A percentile compares a stretch with the other conserved stretches of the same genome.
These are phyloP conservation scores for Chenopodium berlandieri DNA, from an alignment of 148 eudicot genomes.

Conservation along the genomic window DNA sequence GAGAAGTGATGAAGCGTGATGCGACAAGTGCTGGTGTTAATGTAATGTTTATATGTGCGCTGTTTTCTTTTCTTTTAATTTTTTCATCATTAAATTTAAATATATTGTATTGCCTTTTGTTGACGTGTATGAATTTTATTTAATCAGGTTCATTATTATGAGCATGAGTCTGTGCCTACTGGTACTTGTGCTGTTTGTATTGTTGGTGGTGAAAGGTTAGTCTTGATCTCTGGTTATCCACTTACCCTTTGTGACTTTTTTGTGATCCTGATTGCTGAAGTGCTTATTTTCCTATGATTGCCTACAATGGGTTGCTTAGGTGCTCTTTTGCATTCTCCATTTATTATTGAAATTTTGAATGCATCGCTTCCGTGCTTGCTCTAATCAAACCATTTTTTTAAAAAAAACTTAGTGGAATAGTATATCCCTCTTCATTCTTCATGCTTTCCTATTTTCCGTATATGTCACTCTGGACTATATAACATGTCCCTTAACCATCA, in stretches of 20 bases:
- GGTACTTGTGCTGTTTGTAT: conserved; percentile 98
- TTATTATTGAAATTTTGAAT: neutral
- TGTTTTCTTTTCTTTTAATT: neutral
- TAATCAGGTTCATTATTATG: conserved; percentile 78
- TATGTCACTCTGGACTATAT: no score
- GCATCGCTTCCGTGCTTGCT: neutral
- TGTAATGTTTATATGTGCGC: conserved; percentile 33
- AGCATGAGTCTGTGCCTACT: conserved; percentile 79
- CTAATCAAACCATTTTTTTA: neutral
- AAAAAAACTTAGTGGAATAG: neutral
- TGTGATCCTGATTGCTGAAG: neutral
- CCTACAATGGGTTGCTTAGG: neutral
- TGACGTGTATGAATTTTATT: conserved; percentile 5
- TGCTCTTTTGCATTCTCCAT: neutral
- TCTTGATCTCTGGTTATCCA: neutral
- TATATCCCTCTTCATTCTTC: neutral
- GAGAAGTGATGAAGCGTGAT: conserved; percentile 88
- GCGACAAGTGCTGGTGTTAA: conserved; percentile 75
- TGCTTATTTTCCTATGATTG: neutral
- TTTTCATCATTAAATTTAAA: neutral
- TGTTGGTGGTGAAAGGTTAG: conserved; percentile 91
- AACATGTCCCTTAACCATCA: no score
- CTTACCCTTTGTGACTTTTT: neutral
- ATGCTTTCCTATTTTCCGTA: neutral
- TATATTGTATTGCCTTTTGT: neutral